These are phyloP conservation scores for Barnettozyma vustinii DNA, from an alignment of 805 yeast genomes.

Conservation along the genomic window DNA sequence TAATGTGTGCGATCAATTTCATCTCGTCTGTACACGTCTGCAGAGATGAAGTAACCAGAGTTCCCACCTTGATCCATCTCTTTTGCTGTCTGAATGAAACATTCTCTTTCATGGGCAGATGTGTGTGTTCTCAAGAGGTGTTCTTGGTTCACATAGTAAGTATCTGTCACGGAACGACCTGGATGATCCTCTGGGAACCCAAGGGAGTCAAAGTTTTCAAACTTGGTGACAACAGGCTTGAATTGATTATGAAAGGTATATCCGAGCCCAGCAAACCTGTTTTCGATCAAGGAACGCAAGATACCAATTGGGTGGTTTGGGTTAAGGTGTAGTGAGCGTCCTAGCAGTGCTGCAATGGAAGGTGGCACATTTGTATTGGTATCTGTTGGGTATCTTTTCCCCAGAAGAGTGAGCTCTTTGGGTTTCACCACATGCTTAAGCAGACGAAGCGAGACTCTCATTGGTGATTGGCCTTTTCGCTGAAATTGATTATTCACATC, in stretches of 20 bases:
- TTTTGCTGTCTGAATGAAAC: conserved; percentile 42
- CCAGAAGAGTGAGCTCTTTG: conserved; percentile 33
- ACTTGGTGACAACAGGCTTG: conserved; percentile 74
- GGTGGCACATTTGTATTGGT: conserved; percentile 85
- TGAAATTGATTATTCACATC: no score
- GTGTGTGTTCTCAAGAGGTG: conserved; percentile 86
- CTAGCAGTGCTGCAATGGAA: conserved; percentile 60
- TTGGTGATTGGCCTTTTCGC: background rate
- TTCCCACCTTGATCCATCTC: conserved; percentile 32
- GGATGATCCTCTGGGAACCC: conserved; percentile 93
- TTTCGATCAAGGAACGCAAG: conserved; percentile 66
- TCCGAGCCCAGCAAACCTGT: conserved; percentile 57
- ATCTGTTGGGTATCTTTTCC: conserved; percentile 52
- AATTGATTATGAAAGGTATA: conserved; percentile 77
- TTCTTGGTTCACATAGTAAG: conserved; percentile 78
- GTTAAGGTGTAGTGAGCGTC: conserved; percentile 67
- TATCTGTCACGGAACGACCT: conserved; percentile 87
- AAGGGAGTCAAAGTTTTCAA: conserved; percentile 84
- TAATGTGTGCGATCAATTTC: conserved; percentile 94
- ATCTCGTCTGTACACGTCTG: conserved; percentile 94
- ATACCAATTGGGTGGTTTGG: conserved; percentile 88
- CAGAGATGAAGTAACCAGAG: conserved; percentile 88
- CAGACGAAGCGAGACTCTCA: conserved; percentile 1
- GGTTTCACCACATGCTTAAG: conserved; percentile 1
- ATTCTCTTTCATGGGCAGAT: conserved; percentile 91